Percentiles rank a stretch among this genome's conserved stretches.
phyloP scores from a whole-genome alignment of 2,329 filamentous ascomycete species.

The Arthrobotrys sphaeroides region DNA sequence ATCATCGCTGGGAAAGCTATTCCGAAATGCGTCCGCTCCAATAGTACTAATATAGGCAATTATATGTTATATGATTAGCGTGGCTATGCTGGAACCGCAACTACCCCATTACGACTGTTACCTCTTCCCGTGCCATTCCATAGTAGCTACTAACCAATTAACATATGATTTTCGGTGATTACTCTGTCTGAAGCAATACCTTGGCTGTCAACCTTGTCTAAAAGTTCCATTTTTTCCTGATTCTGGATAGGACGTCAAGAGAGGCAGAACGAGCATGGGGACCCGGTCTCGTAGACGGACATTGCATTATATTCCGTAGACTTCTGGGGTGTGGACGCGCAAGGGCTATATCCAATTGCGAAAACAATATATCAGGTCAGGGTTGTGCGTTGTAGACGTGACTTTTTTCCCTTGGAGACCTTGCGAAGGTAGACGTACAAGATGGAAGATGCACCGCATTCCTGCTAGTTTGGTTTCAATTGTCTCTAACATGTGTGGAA shows the following conservation, averaged over 20 bases:
- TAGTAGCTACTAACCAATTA: not conserved
- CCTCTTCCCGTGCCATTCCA: slow-evolving; percentile 33
- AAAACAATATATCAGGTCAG: slow-evolving; percentile 23
- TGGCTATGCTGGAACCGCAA: slow-evolving; percentile 37
- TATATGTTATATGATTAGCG: slow-evolving; percentile 16
- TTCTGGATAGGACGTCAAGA: not conserved
- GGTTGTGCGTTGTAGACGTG: slow-evolving; percentile 46
- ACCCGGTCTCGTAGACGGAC: slow-evolving; percentile 22
- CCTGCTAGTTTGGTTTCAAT: slow-evolving; percentile 2
- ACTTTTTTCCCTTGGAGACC: not conserved
- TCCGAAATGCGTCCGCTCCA: slow-evolving; percentile 44
- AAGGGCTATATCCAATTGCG: slow-evolving; percentile 28
- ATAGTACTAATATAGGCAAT: slow-evolving; percentile 37
- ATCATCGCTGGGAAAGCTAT: slow-evolving; percentile 14
- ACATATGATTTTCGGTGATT: slow-evolving; percentile 24
- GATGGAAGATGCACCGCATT: not conserved
- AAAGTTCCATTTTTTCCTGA: slow-evolving; percentile 2
- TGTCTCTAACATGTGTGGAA: not conserved
- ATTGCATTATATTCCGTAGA: slow-evolving; percentile 6
- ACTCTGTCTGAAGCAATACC: slow-evolving; percentile 41
- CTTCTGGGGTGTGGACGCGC: not conserved
- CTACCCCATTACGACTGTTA: slow-evolving; percentile 7
- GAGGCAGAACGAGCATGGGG: slow-evolving; percentile 13
- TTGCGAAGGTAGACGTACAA: not conserved
- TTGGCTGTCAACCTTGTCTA: slow-evolving; percentile 23